Base-by-base conservation (phyloP, 768 basidiomycete species). In the Rickenella mellea region DNA sequence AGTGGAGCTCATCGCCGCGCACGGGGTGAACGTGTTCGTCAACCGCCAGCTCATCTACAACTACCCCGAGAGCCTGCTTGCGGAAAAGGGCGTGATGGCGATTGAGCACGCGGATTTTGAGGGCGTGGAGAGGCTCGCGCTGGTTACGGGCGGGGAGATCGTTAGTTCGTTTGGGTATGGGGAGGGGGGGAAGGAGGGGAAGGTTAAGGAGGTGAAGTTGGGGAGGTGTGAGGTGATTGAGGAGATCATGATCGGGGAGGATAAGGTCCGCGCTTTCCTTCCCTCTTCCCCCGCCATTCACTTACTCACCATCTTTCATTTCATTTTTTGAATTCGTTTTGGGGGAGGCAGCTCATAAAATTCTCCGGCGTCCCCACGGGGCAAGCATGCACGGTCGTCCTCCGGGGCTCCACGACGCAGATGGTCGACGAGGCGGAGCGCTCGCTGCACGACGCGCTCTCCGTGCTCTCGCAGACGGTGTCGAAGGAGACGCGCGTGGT, bases 401-500 rank as follows among this genome's bases (percentile, higher is more conserved):
- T 99, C 6, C 87, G 96, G 27, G 96, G 96, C 11, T 96, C 93
- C 28, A 98, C 96, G 17, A 84, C 83, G 48, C 96, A 99, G 59
- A 99, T 99, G 94, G 84, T 99, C 20, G 96, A 98, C 53, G 96
- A 99, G 61, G 96, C 96, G 1, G 96, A 98, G 55, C 83, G 96
- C 9, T 98, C 94, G 1, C 67, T 99, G 33, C 96, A 98, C 56
- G 96, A 99, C 51, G 96, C 96, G 3, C 81, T 99, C 8, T 94
- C 91, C 0, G 96, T 99, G 4, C 73, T 99, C 12, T 94, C 93
- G 12, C 96, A 99, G 56, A 98, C 94, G 0, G 91, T 96, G 48
- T n/a, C n/a, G n/a, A 93, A 90, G 66, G 96, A 99, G 70, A 94
- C 94, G 2, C 76, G 96, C 28, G 76, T 89, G 2, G 86, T 90